A percentile compares a stretch with the other conserved stretches of the same genome.
Evolutionary conservation across 2,329 filamentous ascomycete species (phyloP).

Genomic region (Fusarium goolgardi): DNA sequence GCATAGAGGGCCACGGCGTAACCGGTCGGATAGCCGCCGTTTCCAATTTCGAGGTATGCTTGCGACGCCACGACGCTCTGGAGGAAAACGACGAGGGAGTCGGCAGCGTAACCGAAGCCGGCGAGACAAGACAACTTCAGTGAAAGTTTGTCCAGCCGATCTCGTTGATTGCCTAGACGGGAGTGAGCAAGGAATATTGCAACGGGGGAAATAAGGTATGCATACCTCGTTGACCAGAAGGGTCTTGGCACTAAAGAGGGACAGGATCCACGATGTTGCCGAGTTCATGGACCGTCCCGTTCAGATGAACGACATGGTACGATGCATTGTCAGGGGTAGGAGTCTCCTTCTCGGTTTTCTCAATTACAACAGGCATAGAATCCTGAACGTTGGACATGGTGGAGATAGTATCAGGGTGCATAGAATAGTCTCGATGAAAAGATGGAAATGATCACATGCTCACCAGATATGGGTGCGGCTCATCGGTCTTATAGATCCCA

Average conservation of each 20-base stretch:
- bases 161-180: conserved; percentile 61
- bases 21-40: conserved; percentile 11
- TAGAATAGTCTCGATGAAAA: background rate
- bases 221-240: conserved; percentile 8
- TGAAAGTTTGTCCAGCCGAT: conserved; percentile 71
- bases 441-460: background rate
- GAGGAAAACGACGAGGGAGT: conserved; percentile 12
- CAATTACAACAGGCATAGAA: background rate
- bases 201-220: accelerated
- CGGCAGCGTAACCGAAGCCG: conserved; percentile 60
- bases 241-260: background rate
- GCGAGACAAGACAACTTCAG: conserved; percentile 70
- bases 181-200: accelerated
- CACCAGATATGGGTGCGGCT: background rate
- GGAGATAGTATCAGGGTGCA: background rate
- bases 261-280: background rate
- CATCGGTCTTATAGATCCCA: background rate
- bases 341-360: background rate
- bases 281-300: background rate
- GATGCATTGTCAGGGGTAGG: background rate
- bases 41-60: conserved; percentile 20
- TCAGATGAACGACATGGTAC: background rate
- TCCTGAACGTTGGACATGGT: background rate
- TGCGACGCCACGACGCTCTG: conserved; percentile 16
- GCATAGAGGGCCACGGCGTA: conserved; percentile 16